Percentiles rank a stretch among this genome's conserved stretches.
Evolutionary conservation across 148 eudicot genomes (phyloP).

Genomic region (Rhododendron ovatum): DNA sequence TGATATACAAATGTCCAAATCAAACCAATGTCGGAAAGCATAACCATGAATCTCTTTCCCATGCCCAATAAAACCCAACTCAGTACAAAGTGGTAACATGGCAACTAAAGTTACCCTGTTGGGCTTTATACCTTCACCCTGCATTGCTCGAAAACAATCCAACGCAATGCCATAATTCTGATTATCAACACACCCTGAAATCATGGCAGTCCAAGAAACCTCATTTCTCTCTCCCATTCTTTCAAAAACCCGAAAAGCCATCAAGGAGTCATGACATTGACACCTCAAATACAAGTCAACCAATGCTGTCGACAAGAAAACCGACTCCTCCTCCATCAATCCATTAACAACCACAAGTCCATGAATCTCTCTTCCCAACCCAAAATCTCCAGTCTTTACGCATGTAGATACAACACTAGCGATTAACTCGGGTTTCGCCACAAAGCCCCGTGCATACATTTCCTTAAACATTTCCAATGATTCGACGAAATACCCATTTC

Average conservation of each 20-base stretch:
- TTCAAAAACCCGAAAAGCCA: conserved; percentile 36
- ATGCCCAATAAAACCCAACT: conserved; percentile 17
- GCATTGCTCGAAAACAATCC: conserved; percentile 38
- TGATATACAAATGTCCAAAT: conserved; percentile 28
- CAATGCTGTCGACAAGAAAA: conserved; percentile 37
- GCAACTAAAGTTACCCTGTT: conserved; percentile 41
- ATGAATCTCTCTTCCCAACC: conserved; percentile 39
- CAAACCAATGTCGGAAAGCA: conserved; percentile 39
- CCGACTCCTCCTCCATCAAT: conserved; percentile 22
- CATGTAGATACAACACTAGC: conserved; percentile 38
- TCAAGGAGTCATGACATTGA: conserved; percentile 15
- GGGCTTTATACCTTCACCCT: conserved; percentile 27
- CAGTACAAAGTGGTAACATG: conserved; percentile 42
- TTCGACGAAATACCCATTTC: conserved; percentile 30
- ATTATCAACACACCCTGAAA: conserved; percentile 31
- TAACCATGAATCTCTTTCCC: conserved; percentile 50
- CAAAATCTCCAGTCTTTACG: conserved; percentile 11
- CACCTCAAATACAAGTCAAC: too few species aligned
- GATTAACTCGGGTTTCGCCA: conserved; percentile 40
- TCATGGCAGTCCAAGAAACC: conserved; percentile 59
- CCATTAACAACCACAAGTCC: conserved; percentile 35
- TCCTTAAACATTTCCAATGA: conserved; percentile 32
- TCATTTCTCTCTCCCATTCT: conserved; percentile 40
- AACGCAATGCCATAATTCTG: conserved; percentile 28
- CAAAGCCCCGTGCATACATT: conserved; percentile 33